Percentiles rank a stretch among this genome's conserved stretches.
Evolutionary conservation across 305 asterid species (phyloP).

Genomic region (Striga hermonthica): DNA sequence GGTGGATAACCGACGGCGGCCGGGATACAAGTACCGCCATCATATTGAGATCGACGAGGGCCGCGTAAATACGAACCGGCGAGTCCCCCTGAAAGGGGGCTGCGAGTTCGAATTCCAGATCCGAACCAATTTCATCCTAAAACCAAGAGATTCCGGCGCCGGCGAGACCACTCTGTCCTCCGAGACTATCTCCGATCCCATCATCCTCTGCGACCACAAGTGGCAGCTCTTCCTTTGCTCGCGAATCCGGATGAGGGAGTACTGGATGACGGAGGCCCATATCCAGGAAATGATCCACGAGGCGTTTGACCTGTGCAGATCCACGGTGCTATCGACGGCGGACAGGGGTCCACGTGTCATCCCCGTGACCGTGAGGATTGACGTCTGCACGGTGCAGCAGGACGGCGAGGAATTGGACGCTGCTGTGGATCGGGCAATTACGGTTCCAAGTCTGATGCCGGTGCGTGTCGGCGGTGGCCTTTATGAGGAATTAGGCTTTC

Average conservation of each 20-base stretch:
- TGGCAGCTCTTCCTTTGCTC: neutral
- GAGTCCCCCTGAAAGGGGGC: neutral
- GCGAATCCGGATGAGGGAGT: neutral
- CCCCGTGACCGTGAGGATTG: neutral
- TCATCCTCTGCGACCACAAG: neutral
- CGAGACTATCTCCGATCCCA: neutral
- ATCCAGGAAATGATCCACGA: neutral
- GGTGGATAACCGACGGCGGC: neutral
- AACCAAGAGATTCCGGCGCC: neutral
- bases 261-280: neutral
- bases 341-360: neutral
- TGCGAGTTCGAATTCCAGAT: neutral
- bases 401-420: neutral
- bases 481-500: neutral
- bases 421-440: neutral
- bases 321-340: neutral
- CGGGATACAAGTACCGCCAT: neutral
- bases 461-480: neutral
- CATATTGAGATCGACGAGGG: neutral
- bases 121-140: neutral
- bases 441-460: neutral
- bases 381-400: conserved; percentile 12
- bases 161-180: neutral
- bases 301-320: neutral
- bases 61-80: neutral